Evolutionary conservation across 2,329 filamentous ascomycete species (phyloP), one percentile per base, ranked within the genome.

Genomic region (Ophiostoma ulmi): DNA sequence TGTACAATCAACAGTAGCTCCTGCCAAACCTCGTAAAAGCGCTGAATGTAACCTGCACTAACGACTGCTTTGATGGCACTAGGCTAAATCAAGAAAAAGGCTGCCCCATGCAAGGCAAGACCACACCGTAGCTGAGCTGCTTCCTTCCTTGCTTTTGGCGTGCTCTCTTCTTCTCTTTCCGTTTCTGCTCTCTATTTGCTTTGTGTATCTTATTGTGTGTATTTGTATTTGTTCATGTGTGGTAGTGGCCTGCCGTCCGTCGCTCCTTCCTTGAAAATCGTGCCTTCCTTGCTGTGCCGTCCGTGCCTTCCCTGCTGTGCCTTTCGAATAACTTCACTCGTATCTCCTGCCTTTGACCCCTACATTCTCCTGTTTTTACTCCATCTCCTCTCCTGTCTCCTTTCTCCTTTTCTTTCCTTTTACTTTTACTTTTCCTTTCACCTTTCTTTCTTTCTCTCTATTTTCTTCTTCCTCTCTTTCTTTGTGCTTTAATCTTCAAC

Each of bases 121-220:
- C 72, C 72, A 72, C 71, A 68, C 72, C 70, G 52, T 52, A 69
- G 69, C 69, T 69, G 73, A 69, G 70, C 69, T 66, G 70, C 70
- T 65, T 70, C 70, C 69, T 74, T 72, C 73, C 71, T 61, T 72
- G 68, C 65, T 70, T 70, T 71, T 72, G 68, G 14, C 17, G 36
- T 68, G 35, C 14, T 66, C n/a, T 39, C 31, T 31, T 31, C 44
- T 69, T 39, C 14, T 65, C 26, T 22, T 65, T 65, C 38, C 22
- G 20, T 48, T 70, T 41, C 38, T 13, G 52, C 22, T 20, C 52
- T 63, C 41, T 5, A 38, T 48, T 36, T 20, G 41, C 22, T n/a
- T 13, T 61, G 35, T 44, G 36, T 8, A n/a, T 38, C 41, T 44
- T 22, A 8, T 5, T 41, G 44, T 26, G n/a, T 48, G 2, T 58